Evolutionary conservation across 805 yeast genomes (phyloP), one percentile per base, ranked within the genome.

Genomic region (Saturnispora sekii): DNA sequence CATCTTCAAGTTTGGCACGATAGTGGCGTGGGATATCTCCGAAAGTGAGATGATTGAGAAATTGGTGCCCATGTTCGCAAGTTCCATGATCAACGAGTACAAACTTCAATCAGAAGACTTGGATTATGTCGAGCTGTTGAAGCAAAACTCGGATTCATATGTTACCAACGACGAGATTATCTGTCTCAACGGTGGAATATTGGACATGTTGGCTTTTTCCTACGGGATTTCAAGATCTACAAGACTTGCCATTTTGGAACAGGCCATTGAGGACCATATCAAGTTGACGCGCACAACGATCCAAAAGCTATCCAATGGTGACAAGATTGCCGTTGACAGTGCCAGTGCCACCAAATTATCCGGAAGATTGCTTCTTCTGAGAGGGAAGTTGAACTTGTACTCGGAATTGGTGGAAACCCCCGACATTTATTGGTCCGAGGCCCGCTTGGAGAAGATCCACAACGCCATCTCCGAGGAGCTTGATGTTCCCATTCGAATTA

Each of bases 341-440:
- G 64, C 71, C 2, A 87, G 84, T 33, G 78, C 83, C 4, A 62
- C 87, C 41, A 69, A 69, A 52, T 68, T 80, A 5, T 85, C 93
- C 0, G 96, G 96, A 0, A 69, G 79, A 44, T 66, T 89, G 17
- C 75, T 89, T 51, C 65, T 85, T 36, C 66, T 89, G 11, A 67
- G 97, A 48, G 96, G 95, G 1, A 82, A 82, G 52, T 69, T 89
- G 52, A 89, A 89, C 54, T 65, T 89, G 30, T 87, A 89, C 61
- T 83, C 90, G 9, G 96, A 88, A 56, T 70, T 89, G 48, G 85
- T 86, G 29, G 96, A 88, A 54, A 86, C 94, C 0, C 97, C 97
- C 0, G 97, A 89, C 60, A 64, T 87, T 36, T 89, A 88, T 62
- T 89, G 97, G 97, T 75, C 86, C 38, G 96, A 88, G 57, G 95